These are phyloP conservation scores for Protomyces lactucae-debilis DNA, from an alignment of 1,139 yeast species.

Conservation along the genomic window DNA sequence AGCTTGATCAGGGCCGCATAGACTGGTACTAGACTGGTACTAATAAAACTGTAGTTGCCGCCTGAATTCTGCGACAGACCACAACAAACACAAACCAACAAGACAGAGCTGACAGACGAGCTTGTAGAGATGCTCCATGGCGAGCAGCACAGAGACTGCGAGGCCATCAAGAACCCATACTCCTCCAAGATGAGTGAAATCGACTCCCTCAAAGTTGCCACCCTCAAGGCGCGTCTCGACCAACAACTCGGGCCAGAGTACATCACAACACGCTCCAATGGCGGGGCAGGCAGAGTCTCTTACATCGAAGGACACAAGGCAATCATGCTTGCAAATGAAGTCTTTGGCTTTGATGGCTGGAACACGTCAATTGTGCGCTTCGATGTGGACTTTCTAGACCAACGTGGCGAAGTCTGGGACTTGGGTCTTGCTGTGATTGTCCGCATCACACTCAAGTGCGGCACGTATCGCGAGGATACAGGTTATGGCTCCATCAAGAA, in stretches of 20 bases:
- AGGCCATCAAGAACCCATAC: slow-evolving; percentile 7
- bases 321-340: slow-evolving; percentile 54
- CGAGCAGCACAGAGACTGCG: slow-evolving; percentile 14
- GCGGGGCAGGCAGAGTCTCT: slow-evolving; percentile 41
- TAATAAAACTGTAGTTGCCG: neutral
- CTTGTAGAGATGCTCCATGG: slow-evolving; percentile 3
- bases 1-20: no score
- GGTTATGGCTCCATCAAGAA: slow-evolving; percentile 73
- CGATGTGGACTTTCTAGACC: slow-evolving; percentile 39
- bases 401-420: slow-evolving; percentile 37
- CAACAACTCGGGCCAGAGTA: slow-evolving; percentile 76
- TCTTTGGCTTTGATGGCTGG: slow-evolving; percentile 69
- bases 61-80: neutral
- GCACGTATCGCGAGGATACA: slow-evolving; percentile 69
- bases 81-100: neutral
- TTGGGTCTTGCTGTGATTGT: slow-evolving; percentile 62
- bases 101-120: neutral
- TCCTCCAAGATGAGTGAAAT: slow-evolving; percentile 30
- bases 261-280: slow-evolving; percentile 71
- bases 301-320: slow-evolving; percentile 48
- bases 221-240: slow-evolving; percentile 35
- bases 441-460: slow-evolving; percentile 59
- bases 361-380: slow-evolving; percentile 46
- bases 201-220: slow-evolving; percentile 31
- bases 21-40: no score